phyloP scores from a whole-genome alignment of 148 eudicot species.

The Talinum fruticosum region DNA sequence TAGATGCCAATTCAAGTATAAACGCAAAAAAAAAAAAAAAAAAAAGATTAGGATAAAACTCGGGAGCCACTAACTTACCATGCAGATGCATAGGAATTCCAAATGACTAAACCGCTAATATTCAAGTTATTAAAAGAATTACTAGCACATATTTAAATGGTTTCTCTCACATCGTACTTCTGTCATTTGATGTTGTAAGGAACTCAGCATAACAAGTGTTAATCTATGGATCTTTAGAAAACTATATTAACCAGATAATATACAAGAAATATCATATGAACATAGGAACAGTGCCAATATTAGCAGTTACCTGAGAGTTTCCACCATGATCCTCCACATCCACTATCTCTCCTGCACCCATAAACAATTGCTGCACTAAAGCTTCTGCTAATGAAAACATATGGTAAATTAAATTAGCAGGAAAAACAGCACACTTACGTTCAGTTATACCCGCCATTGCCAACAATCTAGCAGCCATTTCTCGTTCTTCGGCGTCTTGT shows the following conservation, averaged over 20 bases:
- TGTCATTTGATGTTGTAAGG: not conserved
- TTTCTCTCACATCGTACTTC: not conserved
- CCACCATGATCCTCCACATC: slow-evolving; percentile 57
- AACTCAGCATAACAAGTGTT: not conserved
- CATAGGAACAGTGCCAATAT: not conserved
- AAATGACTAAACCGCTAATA: too few relatives aligned
- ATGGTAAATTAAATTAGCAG: slow-evolving; percentile 1
- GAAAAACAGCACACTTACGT: slow-evolving; percentile 39
- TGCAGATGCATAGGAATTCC: too few relatives aligned
- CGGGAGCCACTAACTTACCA: too few relatives aligned
- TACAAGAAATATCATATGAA: not conserved
- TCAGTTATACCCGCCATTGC: slow-evolving; percentile 78
- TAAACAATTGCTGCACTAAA: slow-evolving; percentile 7
- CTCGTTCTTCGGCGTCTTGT: slow-evolving; percentile 94
- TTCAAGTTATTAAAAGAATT: too few relatives aligned
- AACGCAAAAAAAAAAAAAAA: not conserved
- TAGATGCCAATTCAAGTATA: not conserved
- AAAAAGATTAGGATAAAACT: not conserved
- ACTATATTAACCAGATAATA: not conserved
- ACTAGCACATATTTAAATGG: too few relatives aligned
- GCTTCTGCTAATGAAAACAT: not conserved
- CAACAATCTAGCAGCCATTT: slow-evolving; percentile 87
- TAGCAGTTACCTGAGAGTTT: slow-evolving; percentile 62
- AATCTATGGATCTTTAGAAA: not conserved
- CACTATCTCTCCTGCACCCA: slow-evolving; percentile 51